Percentiles rank a stretch among this genome's conserved stretches.
Evolutionary conservation across 2,329 filamentous ascomycete species (phyloP).

Genomic region (Fusarium nygamai): DNA sequence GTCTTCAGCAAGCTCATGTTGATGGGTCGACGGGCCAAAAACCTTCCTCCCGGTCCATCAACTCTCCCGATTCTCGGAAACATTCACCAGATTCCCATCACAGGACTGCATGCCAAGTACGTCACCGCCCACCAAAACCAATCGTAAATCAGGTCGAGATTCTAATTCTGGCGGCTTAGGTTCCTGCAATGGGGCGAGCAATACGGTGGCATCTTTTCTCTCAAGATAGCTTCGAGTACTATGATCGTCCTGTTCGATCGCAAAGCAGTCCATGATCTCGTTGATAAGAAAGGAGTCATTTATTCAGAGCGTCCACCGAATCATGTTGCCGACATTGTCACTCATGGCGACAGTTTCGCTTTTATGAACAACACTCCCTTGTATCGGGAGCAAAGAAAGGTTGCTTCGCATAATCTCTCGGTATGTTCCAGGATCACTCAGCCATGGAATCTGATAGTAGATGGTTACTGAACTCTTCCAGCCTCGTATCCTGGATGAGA

Average conservation of each 20-base stretch:
- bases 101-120: background rate
- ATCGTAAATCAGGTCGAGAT: background rate
- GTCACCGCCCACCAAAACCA: too few relatives aligned
- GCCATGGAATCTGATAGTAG: accelerated
- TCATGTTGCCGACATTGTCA: background rate
- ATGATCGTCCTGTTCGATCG: background rate
- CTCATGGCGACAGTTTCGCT: background rate
- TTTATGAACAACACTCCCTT: background rate
- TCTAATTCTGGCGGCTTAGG: background rate
- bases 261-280: background rate
- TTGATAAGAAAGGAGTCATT: background rate
- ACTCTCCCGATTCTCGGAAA: background rate
- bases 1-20: background rate
- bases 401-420: background rate
- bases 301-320: background rate
- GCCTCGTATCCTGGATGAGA: background rate
- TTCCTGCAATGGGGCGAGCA: background rate
- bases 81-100: background rate
- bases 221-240: background rate
- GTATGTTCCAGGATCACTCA: background rate
- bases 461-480: accelerated
- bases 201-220: background rate
- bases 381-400: background rate
- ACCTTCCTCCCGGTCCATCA: background rate
- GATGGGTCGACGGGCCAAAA: background rate